Percentiles rank a stretch among this genome's conserved stretches.
Conservation (phyloP, 306 rosid genomes). For the Trifolium pratense region DNA sequence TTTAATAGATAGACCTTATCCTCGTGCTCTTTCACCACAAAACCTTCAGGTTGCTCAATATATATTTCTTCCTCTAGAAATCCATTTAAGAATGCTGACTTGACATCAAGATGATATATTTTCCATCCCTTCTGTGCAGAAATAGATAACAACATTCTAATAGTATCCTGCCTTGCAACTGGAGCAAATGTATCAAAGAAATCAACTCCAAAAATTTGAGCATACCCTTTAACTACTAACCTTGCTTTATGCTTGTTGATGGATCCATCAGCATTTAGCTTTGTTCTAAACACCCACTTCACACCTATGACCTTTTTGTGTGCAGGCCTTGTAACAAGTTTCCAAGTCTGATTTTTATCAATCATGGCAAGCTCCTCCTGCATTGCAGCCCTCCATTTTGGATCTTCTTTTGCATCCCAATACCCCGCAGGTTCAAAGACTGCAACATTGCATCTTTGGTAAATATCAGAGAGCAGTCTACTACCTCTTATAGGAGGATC, state of each 20-base stretch:
- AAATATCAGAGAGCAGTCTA: too few species aligned
- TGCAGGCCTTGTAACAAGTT: background rate
- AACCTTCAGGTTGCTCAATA: slow-evolving; percentile 7
- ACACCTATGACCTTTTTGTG: background rate
- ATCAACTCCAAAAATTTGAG: background rate
- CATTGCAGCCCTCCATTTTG: too few species aligned
- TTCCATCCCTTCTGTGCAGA: background rate
- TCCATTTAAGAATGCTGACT: background rate
- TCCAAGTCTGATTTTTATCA: too few species aligned
- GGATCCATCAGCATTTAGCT: background rate
- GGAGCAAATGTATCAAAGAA: too few species aligned
- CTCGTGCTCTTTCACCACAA: background rate
- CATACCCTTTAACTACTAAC: background rate
- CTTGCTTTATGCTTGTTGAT: background rate
- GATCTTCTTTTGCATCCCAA: too few species aligned
- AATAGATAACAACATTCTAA: background rate
- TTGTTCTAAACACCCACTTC: slow-evolving; percentile 5
- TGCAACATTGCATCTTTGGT: too few species aligned
- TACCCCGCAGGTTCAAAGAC: too few species aligned
- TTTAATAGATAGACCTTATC: slow-evolving; percentile 3
- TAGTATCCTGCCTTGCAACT: background rate
- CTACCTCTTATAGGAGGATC: too few species aligned
- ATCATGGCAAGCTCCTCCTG: too few species aligned
- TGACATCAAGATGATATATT: background rate
- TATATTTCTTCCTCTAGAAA: background rate